Conservation (phyloP, 768 basidiomycete species). For the Asterophora lycoperdoides region DNA sequence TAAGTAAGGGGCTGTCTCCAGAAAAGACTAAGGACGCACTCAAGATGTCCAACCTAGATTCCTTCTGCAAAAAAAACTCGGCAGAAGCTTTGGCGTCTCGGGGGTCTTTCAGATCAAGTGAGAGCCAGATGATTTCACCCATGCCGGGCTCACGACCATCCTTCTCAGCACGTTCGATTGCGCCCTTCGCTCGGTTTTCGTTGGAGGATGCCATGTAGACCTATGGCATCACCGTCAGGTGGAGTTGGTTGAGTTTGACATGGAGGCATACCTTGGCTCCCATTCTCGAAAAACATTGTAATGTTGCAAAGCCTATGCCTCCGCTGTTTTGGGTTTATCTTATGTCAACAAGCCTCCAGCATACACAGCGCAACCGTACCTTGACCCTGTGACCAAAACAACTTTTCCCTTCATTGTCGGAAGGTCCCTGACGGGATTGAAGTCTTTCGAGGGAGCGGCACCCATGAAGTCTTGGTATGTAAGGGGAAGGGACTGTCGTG, state of each 20-base stretch:
- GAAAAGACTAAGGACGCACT: background rate
- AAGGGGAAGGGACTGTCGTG: no score
- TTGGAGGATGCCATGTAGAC: background rate
- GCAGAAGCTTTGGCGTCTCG: background rate
- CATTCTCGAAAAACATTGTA: background rate
- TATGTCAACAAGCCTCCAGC: background rate
- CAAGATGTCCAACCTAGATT: background rate
- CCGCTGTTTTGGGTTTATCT: background rate
- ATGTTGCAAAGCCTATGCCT: constrained; percentile 1
- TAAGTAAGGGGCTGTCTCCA: background rate
- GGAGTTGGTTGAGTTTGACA: background rate
- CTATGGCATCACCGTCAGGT: background rate
- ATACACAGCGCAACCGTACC: background rate
- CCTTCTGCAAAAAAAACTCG: background rate
- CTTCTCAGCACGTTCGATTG: background rate
- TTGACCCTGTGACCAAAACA: background rate
- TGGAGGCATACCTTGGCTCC: background rate
- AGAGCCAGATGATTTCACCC: background rate
- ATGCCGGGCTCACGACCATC: background rate
- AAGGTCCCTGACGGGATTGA: background rate
- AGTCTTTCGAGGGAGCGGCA: background rate
- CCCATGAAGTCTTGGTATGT: background rate
- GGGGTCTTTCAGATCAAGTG: constrained; percentile 1
- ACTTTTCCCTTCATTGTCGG: background rate
- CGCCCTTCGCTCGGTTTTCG: background rate